phyloP scores from a whole-genome alignment of 257 asterid species.

The Scutellaria baicalensis region DNA sequence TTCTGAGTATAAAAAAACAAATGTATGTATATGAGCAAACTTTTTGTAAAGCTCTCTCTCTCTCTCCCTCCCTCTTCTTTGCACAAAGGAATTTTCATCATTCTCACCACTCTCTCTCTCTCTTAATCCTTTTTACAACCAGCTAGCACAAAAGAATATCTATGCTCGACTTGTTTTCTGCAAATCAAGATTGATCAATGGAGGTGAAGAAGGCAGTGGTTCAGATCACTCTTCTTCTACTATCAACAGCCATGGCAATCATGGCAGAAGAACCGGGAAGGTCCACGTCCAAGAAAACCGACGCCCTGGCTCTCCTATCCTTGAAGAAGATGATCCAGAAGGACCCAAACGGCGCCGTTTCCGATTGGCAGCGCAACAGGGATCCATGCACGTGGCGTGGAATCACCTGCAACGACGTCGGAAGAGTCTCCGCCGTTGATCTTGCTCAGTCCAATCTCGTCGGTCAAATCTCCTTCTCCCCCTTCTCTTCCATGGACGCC shows the following conservation, averaged over 20 bases:
- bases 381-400: slow-evolving; percentile 76
- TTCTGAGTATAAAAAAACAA: slow-evolving; percentile 32
- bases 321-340: slow-evolving; percentile 71
- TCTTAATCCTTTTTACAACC: slow-evolving; percentile 10
- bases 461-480: slow-evolving; percentile 52
- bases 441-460: slow-evolving; percentile 62
- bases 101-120: slow-evolving; percentile 37
- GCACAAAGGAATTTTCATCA: slow-evolving; percentile 50
- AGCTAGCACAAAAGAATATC: slow-evolving; percentile 8
- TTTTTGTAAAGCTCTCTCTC: slow-evolving; percentile 58
- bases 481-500: slow-evolving; percentile 51
- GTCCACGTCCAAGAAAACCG: slow-evolving; percentile 40
- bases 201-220: slow-evolving; percentile 20
- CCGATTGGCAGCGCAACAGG: slow-evolving; percentile 46
- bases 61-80: slow-evolving; percentile 25
- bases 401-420: slow-evolving; percentile 44
- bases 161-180: neutral
- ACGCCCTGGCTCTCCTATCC: slow-evolving; percentile 54
- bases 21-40: slow-evolving; percentile 22
- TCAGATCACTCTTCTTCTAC: slow-evolving; percentile 18
- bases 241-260: slow-evolving; percentile 5
- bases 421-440: slow-evolving; percentile 58
- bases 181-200: slow-evolving; percentile 25
- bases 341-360: slow-evolving; percentile 55
- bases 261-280: slow-evolving; percentile 8